Conservation (phyloP, 116 monocot genomes). For the Zostera marina region DNA sequence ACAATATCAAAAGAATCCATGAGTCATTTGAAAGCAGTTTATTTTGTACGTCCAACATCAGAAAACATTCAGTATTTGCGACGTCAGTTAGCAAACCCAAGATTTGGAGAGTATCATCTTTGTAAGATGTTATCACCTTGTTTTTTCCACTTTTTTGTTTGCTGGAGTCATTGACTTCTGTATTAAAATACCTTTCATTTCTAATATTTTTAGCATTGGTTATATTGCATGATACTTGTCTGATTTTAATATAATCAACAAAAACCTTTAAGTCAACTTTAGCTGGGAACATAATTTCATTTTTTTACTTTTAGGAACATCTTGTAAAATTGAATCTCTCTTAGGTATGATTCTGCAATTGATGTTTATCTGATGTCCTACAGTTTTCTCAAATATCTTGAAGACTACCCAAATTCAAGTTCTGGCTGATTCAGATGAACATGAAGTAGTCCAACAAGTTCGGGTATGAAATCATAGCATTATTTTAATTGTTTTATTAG, state of each 20-base stretch:
- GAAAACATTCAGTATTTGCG: slow-evolving; percentile 86
- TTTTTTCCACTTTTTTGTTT: not conserved
- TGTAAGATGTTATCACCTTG: slow-evolving; percentile 30
- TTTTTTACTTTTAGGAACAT: not conserved
- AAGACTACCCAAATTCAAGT: slow-evolving; percentile 89
- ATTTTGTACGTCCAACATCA: slow-evolving; percentile 84
- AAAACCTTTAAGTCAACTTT: not conserved
- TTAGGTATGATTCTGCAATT: not conserved
- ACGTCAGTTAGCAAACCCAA: slow-evolving; percentile 62
- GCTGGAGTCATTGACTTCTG: not conserved
- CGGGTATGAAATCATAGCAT: slow-evolving; percentile 29
- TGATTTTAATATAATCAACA: not conserved
- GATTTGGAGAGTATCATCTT: slow-evolving; percentile 95
- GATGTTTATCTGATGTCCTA: slow-evolving; percentile 6
- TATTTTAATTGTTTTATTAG: not conserved
- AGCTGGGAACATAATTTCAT: not conserved
- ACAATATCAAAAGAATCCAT: slow-evolving; percentile 76
- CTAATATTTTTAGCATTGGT: too few relatives aligned
- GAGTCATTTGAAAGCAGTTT: slow-evolving; percentile 94
- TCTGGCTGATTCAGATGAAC: slow-evolving; percentile 96
- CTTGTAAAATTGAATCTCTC: not conserved
- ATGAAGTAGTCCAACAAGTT: slow-evolving; percentile 94
- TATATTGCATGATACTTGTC: too few relatives aligned
- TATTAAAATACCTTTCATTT: not conserved
- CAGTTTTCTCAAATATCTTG: slow-evolving; percentile 97